Conservation (phyloP, 495 filamentous ascomycete genomes). For the Hypoxylon intermedium region DNA sequence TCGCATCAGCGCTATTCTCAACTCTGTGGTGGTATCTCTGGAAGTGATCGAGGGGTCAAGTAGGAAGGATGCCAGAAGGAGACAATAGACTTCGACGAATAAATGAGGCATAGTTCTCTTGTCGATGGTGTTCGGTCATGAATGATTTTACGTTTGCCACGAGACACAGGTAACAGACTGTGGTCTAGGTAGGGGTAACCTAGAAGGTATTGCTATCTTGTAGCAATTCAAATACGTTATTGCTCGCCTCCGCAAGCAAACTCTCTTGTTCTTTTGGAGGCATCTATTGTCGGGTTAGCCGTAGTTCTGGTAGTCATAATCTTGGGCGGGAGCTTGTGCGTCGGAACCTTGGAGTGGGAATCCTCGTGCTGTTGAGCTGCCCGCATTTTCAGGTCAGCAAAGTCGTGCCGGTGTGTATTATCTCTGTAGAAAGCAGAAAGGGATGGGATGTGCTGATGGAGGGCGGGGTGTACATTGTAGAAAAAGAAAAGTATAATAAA, state of each 20-base stretch:
- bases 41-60: constrained; percentile 3
- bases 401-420: constrained; percentile 26
- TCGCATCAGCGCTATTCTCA: constrained; percentile 8
- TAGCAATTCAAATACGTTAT: constrained; percentile 31
- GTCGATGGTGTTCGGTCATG: constrained; percentile 15
- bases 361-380: constrained; percentile 20
- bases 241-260: not conserved
- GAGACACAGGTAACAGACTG: not conserved
- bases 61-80: not conserved
- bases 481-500: constrained; percentile 6
- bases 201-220: constrained; percentile 28
- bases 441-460: not conserved
- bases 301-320: constrained; percentile 23
- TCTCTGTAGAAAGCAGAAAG: not conserved
- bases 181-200: constrained; percentile 11
- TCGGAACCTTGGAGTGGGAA: constrained; percentile 8
- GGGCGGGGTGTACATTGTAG: not conserved
- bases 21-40: constrained; percentile 1
- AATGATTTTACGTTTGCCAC: constrained; percentile 21
- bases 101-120: constrained; percentile 14
- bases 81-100: constrained; percentile 3
- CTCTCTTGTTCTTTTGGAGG: constrained; percentile 11
- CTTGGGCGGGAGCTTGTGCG: constrained; percentile 4
- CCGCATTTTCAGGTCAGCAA: not conserved
- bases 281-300: constrained; percentile 17